phyloP scores from a whole-genome alignment of 108 stramenopile genomes.

The Stephanodiscus minutulus region DNA sequence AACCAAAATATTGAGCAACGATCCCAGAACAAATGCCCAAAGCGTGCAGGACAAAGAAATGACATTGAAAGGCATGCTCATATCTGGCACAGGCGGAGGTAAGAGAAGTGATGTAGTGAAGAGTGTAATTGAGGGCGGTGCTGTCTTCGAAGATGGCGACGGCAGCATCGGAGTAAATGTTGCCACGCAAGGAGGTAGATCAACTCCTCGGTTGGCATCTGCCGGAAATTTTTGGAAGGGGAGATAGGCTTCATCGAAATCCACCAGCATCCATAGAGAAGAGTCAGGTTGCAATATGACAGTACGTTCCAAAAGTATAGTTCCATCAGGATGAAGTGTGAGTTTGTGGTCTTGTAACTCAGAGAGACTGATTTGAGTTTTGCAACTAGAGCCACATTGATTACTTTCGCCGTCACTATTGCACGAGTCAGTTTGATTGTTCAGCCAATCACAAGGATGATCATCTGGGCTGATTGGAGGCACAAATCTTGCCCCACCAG shows the following conservation, averaged over 20 bases:
- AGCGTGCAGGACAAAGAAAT: conserved; percentile 84
- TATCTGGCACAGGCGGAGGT: conserved; percentile 87
- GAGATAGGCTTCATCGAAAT: conserved; percentile 72
- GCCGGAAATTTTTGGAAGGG: conserved; percentile 79
- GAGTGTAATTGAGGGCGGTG: conserved; percentile 31
- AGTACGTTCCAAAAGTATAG: conserved; percentile 34
- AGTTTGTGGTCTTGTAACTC: conserved; percentile 31
- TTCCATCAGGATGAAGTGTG: conserved; percentile 37
- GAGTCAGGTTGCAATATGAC: conserved; percentile 40
- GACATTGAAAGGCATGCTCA: conserved; percentile 97
- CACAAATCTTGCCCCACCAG: conserved; percentile 29
- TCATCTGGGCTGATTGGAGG: conserved; percentile 17
- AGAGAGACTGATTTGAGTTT: conserved; percentile 14
- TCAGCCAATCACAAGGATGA: conserved; percentile 5
- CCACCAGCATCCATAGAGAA: conserved; percentile 55
- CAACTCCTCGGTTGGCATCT: conserved; percentile 84
- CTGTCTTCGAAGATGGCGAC: not conserved
- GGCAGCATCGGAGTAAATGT: conserved; percentile 29
- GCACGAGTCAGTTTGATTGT: conserved; percentile 7
- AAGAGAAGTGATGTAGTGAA: conserved; percentile 69
- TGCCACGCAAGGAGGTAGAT: conserved; percentile 64
- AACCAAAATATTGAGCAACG: conserved; percentile 77
- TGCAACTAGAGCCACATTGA: conserved; percentile 7
- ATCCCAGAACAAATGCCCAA: conserved; percentile 87
- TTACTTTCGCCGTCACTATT: not conserved